Evolutionary conservation across 768 basidiomycete species (phyloP).

Genomic region (Cystofilobasidium macerans): DNA sequence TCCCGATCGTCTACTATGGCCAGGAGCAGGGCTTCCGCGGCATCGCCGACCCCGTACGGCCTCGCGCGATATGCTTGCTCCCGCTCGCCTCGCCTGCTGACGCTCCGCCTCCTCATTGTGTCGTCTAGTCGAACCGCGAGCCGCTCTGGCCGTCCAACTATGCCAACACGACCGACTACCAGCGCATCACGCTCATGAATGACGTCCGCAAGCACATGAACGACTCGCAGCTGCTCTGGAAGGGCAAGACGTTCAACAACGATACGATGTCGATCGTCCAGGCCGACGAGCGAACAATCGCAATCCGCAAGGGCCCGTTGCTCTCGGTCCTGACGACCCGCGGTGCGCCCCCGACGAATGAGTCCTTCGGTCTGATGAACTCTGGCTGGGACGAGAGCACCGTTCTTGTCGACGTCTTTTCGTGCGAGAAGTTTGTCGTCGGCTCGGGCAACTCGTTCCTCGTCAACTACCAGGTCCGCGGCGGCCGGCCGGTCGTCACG

Average conservation of each 20-base stretch:
- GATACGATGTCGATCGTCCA: slow-evolving; percentile 21
- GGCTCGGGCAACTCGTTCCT: slow-evolving; percentile 55
- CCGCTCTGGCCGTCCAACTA: slow-evolving; percentile 63
- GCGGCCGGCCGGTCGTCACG: slow-evolving; percentile 25
- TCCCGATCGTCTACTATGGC: slow-evolving; percentile 71
- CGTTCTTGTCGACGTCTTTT: slow-evolving; percentile 45
- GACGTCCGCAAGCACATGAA: slow-evolving; percentile 38
- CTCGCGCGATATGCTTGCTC: neutral
- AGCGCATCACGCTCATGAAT: slow-evolving; percentile 54
- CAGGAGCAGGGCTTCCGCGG: slow-evolving; percentile 65
- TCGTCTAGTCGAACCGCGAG: slow-evolving; percentile 58
- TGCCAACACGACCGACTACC: slow-evolving; percentile 49
- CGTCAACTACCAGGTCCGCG: slow-evolving; percentile 44
- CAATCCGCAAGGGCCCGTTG: slow-evolving; percentile 26
- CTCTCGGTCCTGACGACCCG: slow-evolving; percentile 30
- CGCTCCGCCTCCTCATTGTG: neutral
- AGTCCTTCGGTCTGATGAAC: slow-evolving; percentile 52
- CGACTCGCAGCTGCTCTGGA: neutral
- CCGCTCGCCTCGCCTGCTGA: neutral
- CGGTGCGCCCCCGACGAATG: slow-evolving; percentile 46
- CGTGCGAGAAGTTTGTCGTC: slow-evolving; percentile 57
- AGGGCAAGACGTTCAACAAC: slow-evolving; percentile 21
- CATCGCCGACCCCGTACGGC: slow-evolving; percentile 52
- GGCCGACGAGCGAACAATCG: slow-evolving; percentile 18
- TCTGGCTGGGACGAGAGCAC: slow-evolving; percentile 43